Percentiles rank a stretch among this genome's conserved stretches.
These are phyloP conservation scores for Plantago major DNA, from an alignment of 257 asterid genomes.

Conservation along the genomic window DNA sequence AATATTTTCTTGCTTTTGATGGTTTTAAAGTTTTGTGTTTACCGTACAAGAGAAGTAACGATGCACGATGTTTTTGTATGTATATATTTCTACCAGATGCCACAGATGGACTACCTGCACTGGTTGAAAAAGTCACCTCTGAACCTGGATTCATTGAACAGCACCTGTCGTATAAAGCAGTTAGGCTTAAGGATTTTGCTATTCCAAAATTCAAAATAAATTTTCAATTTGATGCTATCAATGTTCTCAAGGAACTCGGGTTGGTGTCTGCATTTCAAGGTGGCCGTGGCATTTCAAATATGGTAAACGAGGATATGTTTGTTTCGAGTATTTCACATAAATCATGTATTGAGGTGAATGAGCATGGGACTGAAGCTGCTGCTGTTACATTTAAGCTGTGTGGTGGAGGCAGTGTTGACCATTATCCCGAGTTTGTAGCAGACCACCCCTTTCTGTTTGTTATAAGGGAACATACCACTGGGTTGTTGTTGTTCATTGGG, in stretches of 20 bases:
- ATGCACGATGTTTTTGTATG: constrained; percentile 37
- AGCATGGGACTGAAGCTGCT: constrained; percentile 62
- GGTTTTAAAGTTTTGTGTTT: constrained; percentile 39
- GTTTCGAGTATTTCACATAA: constrained; percentile 39
- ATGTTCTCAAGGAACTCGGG: constrained; percentile 30
- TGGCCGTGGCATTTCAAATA: constrained; percentile 40
- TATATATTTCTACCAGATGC: constrained; percentile 39
- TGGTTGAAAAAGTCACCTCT: constrained; percentile 29
- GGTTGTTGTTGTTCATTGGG: constrained; percentile 40
- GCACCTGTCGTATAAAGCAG: constrained; percentile 28
- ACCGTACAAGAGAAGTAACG: constrained; percentile 36
- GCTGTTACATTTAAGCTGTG: constrained; percentile 34
- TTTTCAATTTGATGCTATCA: constrained; percentile 27
- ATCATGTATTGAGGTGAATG: constrained; percentile 48
- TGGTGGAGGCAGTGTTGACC: too few species aligned
- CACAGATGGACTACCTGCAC: constrained; percentile 32
- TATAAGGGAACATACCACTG: constrained; percentile 42
- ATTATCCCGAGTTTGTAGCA: constrained; percentile 33
- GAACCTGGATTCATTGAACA: constrained; percentile 29
- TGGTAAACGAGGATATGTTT: constrained; percentile 31
- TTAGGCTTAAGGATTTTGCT: constrained; percentile 22
- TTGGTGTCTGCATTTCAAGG: constrained; percentile 29
- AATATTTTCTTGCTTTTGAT: constrained; percentile 29
- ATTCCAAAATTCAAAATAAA: constrained; percentile 41
- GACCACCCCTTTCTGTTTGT: constrained; percentile 48